Conservation (phyloP, 768 basidiomycete genomes). For the Termitomyces sp. region DNA sequence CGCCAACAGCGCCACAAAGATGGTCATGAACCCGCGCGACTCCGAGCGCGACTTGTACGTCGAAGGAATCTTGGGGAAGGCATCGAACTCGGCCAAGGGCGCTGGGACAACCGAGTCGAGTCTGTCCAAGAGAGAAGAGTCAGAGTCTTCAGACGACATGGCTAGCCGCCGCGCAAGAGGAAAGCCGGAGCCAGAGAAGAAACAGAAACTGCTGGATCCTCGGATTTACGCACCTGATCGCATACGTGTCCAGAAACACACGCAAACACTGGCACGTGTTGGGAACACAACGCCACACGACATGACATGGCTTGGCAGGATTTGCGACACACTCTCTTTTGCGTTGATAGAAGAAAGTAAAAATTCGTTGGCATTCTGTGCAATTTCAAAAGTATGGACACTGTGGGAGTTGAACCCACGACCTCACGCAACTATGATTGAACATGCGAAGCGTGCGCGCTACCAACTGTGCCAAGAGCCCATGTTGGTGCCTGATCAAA, state of each 20-base stretch:
- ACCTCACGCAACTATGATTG: background rate
- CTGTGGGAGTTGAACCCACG: background rate
- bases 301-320: too few relatives aligned
- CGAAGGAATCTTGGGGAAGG: slow-evolving; percentile 80
- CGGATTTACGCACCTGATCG: slow-evolving; percentile 1
- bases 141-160: slow-evolving; percentile 22
- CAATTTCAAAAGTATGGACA: background rate
- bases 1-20: slow-evolving; percentile 62
- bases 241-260: slow-evolving; percentile 11
- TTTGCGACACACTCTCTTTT: too few relatives aligned
- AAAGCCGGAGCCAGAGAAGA: background rate
- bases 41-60: slow-evolving; percentile 78
- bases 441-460: too few relatives aligned
- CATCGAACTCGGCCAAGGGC: slow-evolving; percentile 73
- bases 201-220: background rate
- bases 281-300: background rate
- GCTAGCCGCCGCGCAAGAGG: background rate
- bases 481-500: too few relatives aligned
- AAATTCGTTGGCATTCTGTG: too few relatives aligned
- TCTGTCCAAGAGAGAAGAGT: slow-evolving; percentile 46
- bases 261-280: background rate
- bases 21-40: slow-evolving; percentile 75
- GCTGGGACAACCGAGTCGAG: slow-evolving; percentile 61
- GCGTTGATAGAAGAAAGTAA: too few relatives aligned
- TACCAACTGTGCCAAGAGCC: slow-evolving; percentile 1